Evolutionary conservation across 495 filamentous ascomycete genomes (phyloP).

Genomic region (Darksidea phi): DNA sequence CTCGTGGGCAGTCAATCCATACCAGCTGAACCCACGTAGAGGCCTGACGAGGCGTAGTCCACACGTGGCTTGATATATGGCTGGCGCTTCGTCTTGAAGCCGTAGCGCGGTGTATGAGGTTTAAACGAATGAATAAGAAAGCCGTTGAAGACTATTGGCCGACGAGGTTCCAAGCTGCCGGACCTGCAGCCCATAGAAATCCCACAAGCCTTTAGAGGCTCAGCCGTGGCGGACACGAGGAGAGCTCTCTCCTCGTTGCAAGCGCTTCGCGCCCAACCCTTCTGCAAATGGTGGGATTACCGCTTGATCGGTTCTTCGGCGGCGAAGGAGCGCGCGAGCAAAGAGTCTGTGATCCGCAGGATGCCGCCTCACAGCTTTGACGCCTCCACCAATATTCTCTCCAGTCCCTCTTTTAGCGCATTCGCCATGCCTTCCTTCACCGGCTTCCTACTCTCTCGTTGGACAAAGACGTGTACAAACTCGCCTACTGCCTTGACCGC

Average conservation of each 20-base stretch:
- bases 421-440: conserved; percentile 58
- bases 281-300: too few relatives aligned
- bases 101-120: background rate
- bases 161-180: background rate
- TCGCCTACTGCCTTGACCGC: conserved; percentile 80
- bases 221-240: too few relatives aligned
- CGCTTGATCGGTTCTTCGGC: too few relatives aligned
- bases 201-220: too few relatives aligned
- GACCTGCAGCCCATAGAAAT: too few relatives aligned
- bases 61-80: too few relatives aligned
- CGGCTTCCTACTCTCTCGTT: conserved; percentile 68
- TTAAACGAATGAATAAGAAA: background rate
- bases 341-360: too few relatives aligned
- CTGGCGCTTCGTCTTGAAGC: too few relatives aligned
- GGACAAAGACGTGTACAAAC: conserved; percentile 87
- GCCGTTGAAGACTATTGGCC: background rate
- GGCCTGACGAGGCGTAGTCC: too few relatives aligned
- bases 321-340: too few relatives aligned
- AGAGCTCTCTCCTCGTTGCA: too few relatives aligned
- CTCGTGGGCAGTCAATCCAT: background rate
- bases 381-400: conserved; percentile 32
- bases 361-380: conserved; percentile 11
- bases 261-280: too few relatives aligned
- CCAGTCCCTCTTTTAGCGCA: conserved; percentile 55
- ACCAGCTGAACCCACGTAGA: background rate